These are phyloP conservation scores for Nakazawaea ambrosiae DNA, from an alignment of 805 yeast genomes.

Conservation along the genomic window DNA sequence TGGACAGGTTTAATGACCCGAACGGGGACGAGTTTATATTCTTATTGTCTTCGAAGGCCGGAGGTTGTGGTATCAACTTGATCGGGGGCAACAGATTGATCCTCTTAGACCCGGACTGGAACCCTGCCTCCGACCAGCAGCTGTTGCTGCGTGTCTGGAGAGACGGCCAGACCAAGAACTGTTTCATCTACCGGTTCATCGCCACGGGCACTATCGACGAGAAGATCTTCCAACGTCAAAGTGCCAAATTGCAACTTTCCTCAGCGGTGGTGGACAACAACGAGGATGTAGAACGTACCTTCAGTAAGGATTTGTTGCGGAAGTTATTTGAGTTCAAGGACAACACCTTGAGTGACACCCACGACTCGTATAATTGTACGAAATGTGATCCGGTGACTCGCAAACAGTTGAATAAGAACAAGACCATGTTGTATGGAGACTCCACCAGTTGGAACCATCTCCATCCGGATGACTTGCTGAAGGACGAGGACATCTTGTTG, in stretches of 20 bases:
- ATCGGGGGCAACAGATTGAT: conserved; percentile 93
- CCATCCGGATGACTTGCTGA: conserved; percentile 49
- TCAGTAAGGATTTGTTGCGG: conserved; percentile 73
- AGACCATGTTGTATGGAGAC: conserved; percentile 94
- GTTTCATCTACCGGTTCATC: conserved; percentile 90
- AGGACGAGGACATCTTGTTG: conserved; percentile 71
- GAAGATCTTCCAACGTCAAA: conserved; percentile 91
- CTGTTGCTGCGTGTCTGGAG: conserved; percentile 98
- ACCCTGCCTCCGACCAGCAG: conserved; percentile 97
- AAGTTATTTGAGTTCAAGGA: conserved; percentile 68
- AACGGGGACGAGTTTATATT: conserved; percentile 84
- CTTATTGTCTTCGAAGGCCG: conserved; percentile 89
- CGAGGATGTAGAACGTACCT: conserved; percentile 88
- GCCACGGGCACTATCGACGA: conserved; percentile 95
- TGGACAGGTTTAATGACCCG: conserved; percentile 88
- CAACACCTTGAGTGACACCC: conserved; percentile 79
- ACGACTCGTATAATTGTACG: conserved; percentile 83
- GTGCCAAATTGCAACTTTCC: conserved; percentile 86
- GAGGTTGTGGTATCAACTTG: conserved; percentile 96
- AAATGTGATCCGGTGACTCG: conserved; percentile 53
- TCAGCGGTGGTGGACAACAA: conserved; percentile 97
- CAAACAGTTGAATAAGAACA: conserved; percentile 55
- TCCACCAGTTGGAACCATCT: conserved; percentile 97
- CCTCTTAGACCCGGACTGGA: conserved; percentile 91
- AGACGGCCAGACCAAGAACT: conserved; percentile 96